These are phyloP conservation scores for Mycena albidolilacea DNA, from an alignment of 768 basidiomycete species.

Conservation along the genomic window DNA sequence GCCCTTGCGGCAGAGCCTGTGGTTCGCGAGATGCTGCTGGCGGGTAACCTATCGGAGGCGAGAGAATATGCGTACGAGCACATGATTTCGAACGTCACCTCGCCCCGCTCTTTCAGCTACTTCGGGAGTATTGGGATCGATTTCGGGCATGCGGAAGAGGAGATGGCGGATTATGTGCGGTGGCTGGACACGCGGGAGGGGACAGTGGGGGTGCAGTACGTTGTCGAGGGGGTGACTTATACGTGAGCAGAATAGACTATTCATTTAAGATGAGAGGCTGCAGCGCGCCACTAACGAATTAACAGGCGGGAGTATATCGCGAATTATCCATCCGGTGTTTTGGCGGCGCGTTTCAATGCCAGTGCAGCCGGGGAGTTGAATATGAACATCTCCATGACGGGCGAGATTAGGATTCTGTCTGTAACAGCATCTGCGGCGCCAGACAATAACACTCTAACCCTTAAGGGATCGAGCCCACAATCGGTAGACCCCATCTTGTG, in stretches of 20 bases:
- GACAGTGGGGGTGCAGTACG: conserved; percentile 20
- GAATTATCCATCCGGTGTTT: conserved; percentile 21
- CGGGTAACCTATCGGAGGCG: conserved; percentile 22
- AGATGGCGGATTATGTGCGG: conserved; percentile 18
- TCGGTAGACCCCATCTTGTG: conserved; percentile 23
- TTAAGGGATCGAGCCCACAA: conserved; percentile 18
- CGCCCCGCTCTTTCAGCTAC: conserved; percentile 23
- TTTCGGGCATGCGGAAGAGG: conserved; percentile 22
- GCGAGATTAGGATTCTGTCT: conserved; percentile 14
- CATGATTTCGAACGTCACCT: conserved; percentile 24
- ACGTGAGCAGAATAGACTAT: conserved; percentile 20
- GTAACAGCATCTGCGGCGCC: conserved; percentile 15
- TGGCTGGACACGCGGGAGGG: conserved; percentile 28
- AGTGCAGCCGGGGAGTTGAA: conserved; percentile 18
- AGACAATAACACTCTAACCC: conserved; percentile 23
- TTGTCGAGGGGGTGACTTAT: conserved; percentile 18
- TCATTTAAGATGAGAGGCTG: background rate
- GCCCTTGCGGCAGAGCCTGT: conserved; percentile 20
- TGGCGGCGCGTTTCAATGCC: conserved; percentile 26
- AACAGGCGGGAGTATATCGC: conserved; percentile 25
- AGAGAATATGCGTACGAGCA: conserved; percentile 24
- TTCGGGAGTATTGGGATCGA: conserved; percentile 25
- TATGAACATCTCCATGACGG: conserved; percentile 26
- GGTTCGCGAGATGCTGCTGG: conserved; percentile 24
- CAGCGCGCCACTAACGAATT: conserved; percentile 8